phyloP scores from a whole-genome alignment of 305 asterid species.

The Solanum chacoense region DNA sequence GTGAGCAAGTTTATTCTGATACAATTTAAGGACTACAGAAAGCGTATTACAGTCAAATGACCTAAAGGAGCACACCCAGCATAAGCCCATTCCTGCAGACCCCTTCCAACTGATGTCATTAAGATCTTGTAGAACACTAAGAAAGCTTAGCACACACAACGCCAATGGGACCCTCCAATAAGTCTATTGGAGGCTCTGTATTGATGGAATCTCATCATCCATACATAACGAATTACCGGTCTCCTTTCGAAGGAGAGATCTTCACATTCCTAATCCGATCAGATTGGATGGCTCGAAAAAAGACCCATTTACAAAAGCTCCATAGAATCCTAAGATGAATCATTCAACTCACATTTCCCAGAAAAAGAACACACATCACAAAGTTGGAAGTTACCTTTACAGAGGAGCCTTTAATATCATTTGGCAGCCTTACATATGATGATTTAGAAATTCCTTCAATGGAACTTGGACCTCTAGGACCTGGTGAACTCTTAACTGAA shows the following conservation, averaged over 20 bases:
- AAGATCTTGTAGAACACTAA: not conserved
- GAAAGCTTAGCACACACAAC: not conserved
- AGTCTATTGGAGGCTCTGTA: not conserved
- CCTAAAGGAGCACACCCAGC: not conserved
- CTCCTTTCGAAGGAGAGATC: not conserved
- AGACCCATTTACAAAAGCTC: not conserved
- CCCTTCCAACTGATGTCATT: not conserved
- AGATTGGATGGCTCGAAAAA: not conserved
- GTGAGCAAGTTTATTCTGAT: not conserved
- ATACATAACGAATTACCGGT: not conserved
- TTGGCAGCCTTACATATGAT: slow-evolving; percentile 77
- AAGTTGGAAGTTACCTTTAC: slow-evolving; percentile 53
- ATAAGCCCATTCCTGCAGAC: not conserved
- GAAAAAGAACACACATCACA: not conserved
- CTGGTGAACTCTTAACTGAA: slow-evolving; percentile 41
- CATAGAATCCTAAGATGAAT: not conserved
- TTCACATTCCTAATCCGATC: not conserved
- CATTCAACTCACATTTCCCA: not conserved
- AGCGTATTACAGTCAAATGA: not conserved
- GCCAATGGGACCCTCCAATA: not conserved
- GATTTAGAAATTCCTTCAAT: slow-evolving; percentile 96
- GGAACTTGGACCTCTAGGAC: slow-evolving; percentile 73
- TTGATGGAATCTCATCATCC: not conserved
- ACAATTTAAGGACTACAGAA: not conserved
- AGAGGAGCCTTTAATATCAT: slow-evolving; percentile 81